Base-by-base conservation (phyloP, 805 yeast genomes). In the Pichia insulana region DNA sequence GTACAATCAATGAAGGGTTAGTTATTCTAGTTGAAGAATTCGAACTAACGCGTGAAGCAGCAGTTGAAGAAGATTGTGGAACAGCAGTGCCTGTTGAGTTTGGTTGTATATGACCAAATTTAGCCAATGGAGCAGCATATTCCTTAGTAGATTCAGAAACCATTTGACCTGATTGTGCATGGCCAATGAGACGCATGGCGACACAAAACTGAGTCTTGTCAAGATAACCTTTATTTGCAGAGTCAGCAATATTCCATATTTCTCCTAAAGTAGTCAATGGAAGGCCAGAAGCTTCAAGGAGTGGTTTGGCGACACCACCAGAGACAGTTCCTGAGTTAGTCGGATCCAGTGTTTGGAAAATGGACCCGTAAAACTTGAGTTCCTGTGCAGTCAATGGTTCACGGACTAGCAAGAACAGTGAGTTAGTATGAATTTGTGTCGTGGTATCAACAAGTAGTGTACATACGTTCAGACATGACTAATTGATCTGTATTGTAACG, bases 201-300 rank as follows among this genome's bases (percentile, higher is more conserved):
- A 78, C 73, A 48, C 83, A 76, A 62, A 92, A 92, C 20, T 89
- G 90, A 43, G 73, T 70, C 56, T 80, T 85, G 52, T 81, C 82
- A 49, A 92, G 69, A 55, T 80, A 83, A 0, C 99, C 99, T 49
- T 78, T 71, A 64, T 87, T 87, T 45, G 78, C 80, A n/a, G 76
- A 73, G 63, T 92, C 99, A n/a, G 96, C 88, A 30, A 83, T 59
- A 60, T 84, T 89, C 98, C 98, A 92, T 49, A 92, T 80, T 62
- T 88, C 92, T 9, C 96, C 95, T 30, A 92, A 69, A 26, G 74
- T 65, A 15, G 79, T 69, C 3, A 94, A 81, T 6, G 92, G 79
- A 37, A 92, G 70, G 1, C 95, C 94, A 3, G 94, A 80, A 45
- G 83, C 83, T 53, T 88, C 95, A 49, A 92, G 78, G 7, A 94